Evolutionary conservation across 768 basidiomycete species (phyloP).

Genomic region (Rhodotorula sphaerocarpa): DNA sequence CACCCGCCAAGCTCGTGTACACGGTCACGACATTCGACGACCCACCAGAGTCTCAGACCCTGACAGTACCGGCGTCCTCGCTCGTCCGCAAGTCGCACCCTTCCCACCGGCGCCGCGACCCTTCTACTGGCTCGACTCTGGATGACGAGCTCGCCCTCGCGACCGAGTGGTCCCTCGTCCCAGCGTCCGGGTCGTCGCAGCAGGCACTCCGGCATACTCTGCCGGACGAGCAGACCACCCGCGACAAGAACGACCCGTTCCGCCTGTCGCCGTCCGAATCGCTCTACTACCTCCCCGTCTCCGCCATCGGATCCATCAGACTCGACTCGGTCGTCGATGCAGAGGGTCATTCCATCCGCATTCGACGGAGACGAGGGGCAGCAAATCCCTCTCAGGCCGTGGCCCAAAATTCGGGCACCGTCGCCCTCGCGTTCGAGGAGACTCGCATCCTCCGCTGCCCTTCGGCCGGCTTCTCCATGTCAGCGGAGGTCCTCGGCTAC

Average conservation of each 20-base stretch:
- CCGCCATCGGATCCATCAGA: constrained; percentile 2
- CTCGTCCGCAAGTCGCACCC: constrained; percentile 18
- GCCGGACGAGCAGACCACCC: neutral
- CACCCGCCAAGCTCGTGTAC: constrained; percentile 28
- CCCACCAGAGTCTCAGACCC: neutral
- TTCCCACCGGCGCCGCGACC: neutral
- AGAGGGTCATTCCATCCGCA: constrained; percentile 14
- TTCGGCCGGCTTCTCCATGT: constrained; percentile 20
- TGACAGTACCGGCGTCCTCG: constrained; percentile 14
- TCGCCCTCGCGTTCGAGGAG: constrained; percentile 5
- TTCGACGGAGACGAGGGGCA: constrained; percentile 22
- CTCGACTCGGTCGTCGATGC: constrained; percentile 20
- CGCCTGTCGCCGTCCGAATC: constrained; percentile 21
- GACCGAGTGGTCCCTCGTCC: constrained; percentile 19
- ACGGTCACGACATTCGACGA: constrained; percentile 21
- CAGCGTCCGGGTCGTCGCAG: neutral
- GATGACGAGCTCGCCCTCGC: constrained; percentile 31
- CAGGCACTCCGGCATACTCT: constrained; percentile 14
- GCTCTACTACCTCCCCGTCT: constrained; percentile 33
- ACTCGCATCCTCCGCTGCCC: constrained; percentile 22
- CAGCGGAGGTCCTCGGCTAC: neutral
- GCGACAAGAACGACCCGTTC: constrained; percentile 14
- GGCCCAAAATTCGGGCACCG: neutral
- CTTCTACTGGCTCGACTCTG: neutral
- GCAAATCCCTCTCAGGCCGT: neutral